Evolutionary conservation across 345 rosid genomes (phyloP), one percentile per base, ranked within the genome.

Genomic region (Carallia brachiata): DNA sequence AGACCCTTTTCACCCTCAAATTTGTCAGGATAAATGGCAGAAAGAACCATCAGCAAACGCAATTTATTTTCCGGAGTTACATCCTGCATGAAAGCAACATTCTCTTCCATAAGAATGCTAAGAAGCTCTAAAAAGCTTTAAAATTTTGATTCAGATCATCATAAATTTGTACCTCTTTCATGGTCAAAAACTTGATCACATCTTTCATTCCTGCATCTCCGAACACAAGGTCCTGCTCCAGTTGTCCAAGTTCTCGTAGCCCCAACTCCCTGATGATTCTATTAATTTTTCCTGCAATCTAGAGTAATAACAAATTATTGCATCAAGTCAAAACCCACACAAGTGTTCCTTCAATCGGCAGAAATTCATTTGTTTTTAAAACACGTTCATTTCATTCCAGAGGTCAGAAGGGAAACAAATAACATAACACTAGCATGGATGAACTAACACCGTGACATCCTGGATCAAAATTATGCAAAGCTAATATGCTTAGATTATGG

Each of bases 121-220:
- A 44, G 16, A 44, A 44, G 50, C 50, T 44, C 16, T 44, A 16
- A 44, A 4, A 44, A 44, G 50, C 50, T 44, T 44, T 12, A 1
- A 44, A 44, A 44, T 2, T 12, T 44, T 44, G 50, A 44, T 44
- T 44, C 50, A 44, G 50, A 44, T 61, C 54, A 56, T 40, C 44
- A 65, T 18, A 64, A 62, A 28, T 73, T 67, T 65, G 77, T 69
- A 92, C 99, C 96, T 88, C 94, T 36, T 85, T 88, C 59, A 87
- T 73, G 66, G 91, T 88, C 73, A 96, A 81, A 86, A 82, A 96
- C 69, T 89, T 91, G 65, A 90, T 89, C 62, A 92, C 93, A 55
- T 96, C 99, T 75, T 91, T 92, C 88, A 80, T 87, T 70, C 99
- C 99, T 61, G 97, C 97, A 87, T 96, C 99, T 77, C 99, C 98